Conservation (phyloP, 2,329 filamentous ascomycete species). For the Alternaria arborescens region DNA sequence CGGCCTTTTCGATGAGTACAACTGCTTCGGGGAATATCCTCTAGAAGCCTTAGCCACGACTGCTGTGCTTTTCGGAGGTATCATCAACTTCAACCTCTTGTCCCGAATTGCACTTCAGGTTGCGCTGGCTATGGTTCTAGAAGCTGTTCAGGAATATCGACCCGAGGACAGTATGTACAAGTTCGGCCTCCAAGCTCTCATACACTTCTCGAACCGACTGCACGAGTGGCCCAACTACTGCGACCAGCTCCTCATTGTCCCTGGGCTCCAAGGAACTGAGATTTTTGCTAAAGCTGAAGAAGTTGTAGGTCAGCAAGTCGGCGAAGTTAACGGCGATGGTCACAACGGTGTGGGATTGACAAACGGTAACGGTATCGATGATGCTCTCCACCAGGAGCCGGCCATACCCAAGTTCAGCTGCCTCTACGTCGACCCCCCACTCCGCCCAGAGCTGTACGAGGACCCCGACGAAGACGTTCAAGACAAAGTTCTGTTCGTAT, state of each 20-base stretch:
- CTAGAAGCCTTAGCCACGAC: conserved; percentile 96
- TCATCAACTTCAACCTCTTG: conserved; percentile 92
- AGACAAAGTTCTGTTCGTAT: conserved; percentile 91
- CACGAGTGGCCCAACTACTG: conserved; percentile 97
- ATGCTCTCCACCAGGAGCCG: conserved; percentile 66
- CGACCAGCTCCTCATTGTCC: conserved; percentile 81
- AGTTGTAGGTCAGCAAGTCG: conserved; percentile 73
- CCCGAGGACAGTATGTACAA: conserved; percentile 95
- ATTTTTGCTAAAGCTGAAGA: conserved; percentile 85
- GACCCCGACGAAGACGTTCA: conserved; percentile 86
- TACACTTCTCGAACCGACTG: conserved; percentile 84
- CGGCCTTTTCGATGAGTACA: conserved; percentile 95
- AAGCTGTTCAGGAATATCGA: conserved; percentile 86
- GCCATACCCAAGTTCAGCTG: conserved; percentile 77
- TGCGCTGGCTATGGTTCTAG: conserved; percentile 96
- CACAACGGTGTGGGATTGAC: conserved; percentile 62
- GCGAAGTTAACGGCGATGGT: conserved; percentile 61
- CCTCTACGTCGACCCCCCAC: conserved; percentile 76
- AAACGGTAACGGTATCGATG: conserved; percentile 74
- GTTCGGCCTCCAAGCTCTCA: conserved; percentile 92
- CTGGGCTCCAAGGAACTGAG: conserved; percentile 82
- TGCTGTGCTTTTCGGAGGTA: conserved; percentile 93
- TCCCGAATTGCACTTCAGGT: conserved; percentile 90
- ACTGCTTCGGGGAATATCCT: conserved; percentile 93
- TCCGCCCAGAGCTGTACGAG: conserved; percentile 72